Conservation (phyloP, 331 rosid species). For the Malus hybrid region DNA sequence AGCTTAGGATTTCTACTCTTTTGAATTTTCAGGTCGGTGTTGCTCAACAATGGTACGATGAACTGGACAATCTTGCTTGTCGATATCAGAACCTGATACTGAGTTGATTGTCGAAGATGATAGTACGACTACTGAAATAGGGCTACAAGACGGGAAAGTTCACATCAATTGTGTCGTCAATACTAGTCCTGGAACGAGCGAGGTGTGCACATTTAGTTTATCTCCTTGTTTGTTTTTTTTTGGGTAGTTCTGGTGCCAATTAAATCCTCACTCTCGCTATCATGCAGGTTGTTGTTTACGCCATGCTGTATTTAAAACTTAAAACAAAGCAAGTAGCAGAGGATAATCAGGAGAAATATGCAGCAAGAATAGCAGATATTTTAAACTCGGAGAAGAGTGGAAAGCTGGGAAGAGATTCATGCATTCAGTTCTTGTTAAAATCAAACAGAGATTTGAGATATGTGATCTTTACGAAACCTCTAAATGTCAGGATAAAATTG, state of each 20-base stretch:
- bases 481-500: constrained; percentile 61
- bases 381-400: constrained; percentile 35
- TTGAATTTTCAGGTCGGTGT: constrained; percentile 47
- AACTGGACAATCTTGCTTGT: constrained; percentile 62
- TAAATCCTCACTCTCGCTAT: constrained; percentile 3
- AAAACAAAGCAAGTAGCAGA: constrained; percentile 23
- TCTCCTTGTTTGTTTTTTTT: neutral
- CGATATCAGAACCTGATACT: constrained; percentile 33
- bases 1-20: constrained; percentile 11
- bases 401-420: constrained; percentile 43
- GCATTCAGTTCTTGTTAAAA: constrained; percentile 44
- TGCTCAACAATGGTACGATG: constrained; percentile 86
- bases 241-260: neutral
- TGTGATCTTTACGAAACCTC: constrained; percentile 52
- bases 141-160: constrained; percentile 33
- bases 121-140: constrained; percentile 14
- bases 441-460: constrained; percentile 61
- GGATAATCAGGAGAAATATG: constrained; percentile 38
- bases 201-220: constrained; percentile 37
- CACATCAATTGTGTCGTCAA: constrained; percentile 35
- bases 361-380: constrained; percentile 53
- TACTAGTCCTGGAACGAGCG: constrained; percentile 87
- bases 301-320: constrained; percentile 55
- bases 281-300: constrained; percentile 57
- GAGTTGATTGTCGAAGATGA: constrained; percentile 36